Percentiles rank a stretch among this genome's conserved stretches.
phyloP scores from a whole-genome alignment of 106 monocot genomes.

The Vanilla planifolia region DNA sequence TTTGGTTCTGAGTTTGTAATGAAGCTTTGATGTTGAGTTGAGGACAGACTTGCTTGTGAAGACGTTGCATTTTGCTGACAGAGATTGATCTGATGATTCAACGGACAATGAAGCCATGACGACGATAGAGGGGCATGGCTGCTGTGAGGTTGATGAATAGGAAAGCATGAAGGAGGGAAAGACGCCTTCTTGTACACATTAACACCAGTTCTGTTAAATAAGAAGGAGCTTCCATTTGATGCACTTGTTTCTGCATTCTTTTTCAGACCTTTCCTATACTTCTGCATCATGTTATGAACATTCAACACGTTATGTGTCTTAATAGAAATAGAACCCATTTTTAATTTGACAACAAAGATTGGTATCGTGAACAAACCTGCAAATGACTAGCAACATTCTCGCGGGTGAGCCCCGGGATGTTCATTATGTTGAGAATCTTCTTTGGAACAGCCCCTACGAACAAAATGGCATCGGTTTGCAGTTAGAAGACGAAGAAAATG shows the following conservation, averaged over 20 bases:
- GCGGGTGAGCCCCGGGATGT: conserved; percentile 19
- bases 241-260: conserved; percentile 7
- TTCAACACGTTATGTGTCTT: neutral
- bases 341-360: neutral
- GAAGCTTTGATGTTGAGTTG: neutral
- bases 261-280: conserved; percentile 22
- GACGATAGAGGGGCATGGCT: neutral
- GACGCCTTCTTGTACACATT: conserved; percentile 2
- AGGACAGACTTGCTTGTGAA: neutral
- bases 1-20: neutral
- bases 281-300: conserved; percentile 8
- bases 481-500: neutral
- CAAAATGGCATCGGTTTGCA: neutral
- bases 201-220: neutral
- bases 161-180: neutral
- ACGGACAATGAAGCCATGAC: neutral
- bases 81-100: neutral
- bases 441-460: conserved; percentile 22
- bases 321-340: neutral
- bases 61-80: neutral
- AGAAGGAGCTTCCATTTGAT: neutral
- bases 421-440: conserved; percentile 26
- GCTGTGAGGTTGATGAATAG: conserved; percentile 2
- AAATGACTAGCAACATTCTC: conserved; percentile 39
- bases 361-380: conserved; percentile 13